These are phyloP conservation scores for Phytophthora agathidicida DNA, from an alignment of 352 stramenopile species.

Conservation along the genomic window DNA sequence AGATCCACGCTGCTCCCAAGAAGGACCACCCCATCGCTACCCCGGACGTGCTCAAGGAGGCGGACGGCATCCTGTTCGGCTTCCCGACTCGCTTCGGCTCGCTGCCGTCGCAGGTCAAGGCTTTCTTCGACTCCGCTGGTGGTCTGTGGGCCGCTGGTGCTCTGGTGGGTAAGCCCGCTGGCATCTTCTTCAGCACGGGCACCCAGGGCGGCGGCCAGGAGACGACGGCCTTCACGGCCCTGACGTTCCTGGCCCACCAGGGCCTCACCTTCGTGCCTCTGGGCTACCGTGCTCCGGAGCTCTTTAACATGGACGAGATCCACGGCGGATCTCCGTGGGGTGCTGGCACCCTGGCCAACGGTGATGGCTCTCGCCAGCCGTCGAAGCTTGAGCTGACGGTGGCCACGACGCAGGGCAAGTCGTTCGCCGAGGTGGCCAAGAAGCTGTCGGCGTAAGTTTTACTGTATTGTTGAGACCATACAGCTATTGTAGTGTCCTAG, in stretches of 20 bases:
- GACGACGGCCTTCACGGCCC: slow-evolving; percentile 28
- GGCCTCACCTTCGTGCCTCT: slow-evolving; percentile 30
- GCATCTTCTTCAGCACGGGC: slow-evolving; percentile 39
- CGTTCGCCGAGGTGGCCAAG: slow-evolving; percentile 80
- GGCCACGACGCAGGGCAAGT: slow-evolving; percentile 80
- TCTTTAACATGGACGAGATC: slow-evolving; percentile 38
- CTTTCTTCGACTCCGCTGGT: slow-evolving; percentile 29
- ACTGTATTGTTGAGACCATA: not conserved
- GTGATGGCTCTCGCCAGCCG: slow-evolving; percentile 53
- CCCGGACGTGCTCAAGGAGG: slow-evolving; percentile 28
- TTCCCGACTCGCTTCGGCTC: slow-evolving; percentile 38
- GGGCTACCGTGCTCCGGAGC: slow-evolving; percentile 24
- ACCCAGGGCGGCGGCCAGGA: slow-evolving; percentile 33
- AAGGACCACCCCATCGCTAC: slow-evolving; percentile 35
- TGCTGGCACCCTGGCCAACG: slow-evolving; percentile 23
- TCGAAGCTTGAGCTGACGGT: slow-evolving; percentile 82
- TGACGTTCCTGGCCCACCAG: slow-evolving; percentile 37
- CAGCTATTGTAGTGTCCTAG: not conserved
- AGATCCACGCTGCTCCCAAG: slow-evolving; percentile 30
- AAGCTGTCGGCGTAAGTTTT: slow-evolving; percentile 69
- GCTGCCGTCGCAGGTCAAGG: slow-evolving; percentile 34
- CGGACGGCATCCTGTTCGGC: slow-evolving; percentile 34
- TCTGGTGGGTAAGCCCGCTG: slow-evolving; percentile 30
- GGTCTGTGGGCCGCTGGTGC: slow-evolving; percentile 30
- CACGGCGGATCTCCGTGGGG: slow-evolving; percentile 34